A percentile compares a stretch with the other conserved stretches of the same genome.
These are phyloP conservation scores for Mercurialis annua DNA, from an alignment of 345 rosid species.

Conservation along the genomic window DNA sequence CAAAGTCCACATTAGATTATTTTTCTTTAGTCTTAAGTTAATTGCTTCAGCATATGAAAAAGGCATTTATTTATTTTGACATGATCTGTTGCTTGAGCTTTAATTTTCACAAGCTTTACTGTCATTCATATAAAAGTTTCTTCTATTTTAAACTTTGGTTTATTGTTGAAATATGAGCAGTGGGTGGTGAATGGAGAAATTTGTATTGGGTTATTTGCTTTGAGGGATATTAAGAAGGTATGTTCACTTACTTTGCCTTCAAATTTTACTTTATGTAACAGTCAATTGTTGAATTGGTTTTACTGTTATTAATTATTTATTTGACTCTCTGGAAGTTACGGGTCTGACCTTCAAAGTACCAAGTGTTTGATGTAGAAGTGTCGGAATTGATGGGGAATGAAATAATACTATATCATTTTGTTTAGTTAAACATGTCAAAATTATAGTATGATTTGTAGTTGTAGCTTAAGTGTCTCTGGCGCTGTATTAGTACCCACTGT, in stretches of 20 bases:
- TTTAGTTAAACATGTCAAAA: background rate
- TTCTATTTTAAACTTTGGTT: slow-evolving; percentile 10
- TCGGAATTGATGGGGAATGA: background rate
- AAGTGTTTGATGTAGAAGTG: background rate
- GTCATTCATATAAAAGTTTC: background rate
- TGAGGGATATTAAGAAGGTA: slow-evolving; percentile 87
- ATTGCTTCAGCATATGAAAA: background rate
- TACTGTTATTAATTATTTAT: background rate
- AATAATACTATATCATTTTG: background rate
- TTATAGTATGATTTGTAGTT: background rate
- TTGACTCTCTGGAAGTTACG: background rate
- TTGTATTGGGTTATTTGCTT: slow-evolving; percentile 89
- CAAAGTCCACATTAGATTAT: background rate
- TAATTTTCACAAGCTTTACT: slow-evolving; percentile 5
- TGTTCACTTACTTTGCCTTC: slow-evolving; percentile 15
- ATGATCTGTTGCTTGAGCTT: slow-evolving; percentile 2
- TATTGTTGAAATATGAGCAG: slow-evolving; percentile 42
- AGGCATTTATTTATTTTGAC: background rate
- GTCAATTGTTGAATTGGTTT: background rate
- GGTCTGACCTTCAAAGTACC: background rate
- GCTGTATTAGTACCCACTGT: background rate
- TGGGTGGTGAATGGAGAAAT: slow-evolving; percentile 99
- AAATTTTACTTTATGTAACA: background rate
- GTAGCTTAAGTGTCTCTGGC: background rate
- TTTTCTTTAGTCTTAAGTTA: background rate